Evolutionary conservation across 2,329 filamentous ascomycete species (phyloP), one percentile per base, ranked within the genome.

Genomic region (Atkinsonella hypoxylon): DNA sequence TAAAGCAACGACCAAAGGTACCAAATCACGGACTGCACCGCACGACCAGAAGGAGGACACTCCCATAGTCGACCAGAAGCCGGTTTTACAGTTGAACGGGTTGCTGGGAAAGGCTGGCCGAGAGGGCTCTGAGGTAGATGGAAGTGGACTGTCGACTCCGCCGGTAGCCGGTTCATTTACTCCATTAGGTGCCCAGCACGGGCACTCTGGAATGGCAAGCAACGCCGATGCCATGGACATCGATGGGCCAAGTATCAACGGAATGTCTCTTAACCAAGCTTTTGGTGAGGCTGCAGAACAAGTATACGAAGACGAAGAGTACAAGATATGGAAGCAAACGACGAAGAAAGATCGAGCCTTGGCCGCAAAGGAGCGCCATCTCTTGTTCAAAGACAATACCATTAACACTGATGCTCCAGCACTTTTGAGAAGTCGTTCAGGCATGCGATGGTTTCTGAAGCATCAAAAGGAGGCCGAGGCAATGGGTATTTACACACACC

Each of bases 301-400:
- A 58, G 77, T 79, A 12, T 89, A 89, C 57, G 82, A 94, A 58
- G 90, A 97, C 59, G 90, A 97, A 52, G 91, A 96, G 63, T 95
- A 93, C 70, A 95, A 94, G 65, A 87, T 93, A 36, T 98, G 94
- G 93, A 98, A 97, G 70, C 91, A 97, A 67, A 89, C 95, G 40
- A 98, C 93, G 2, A 97, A 97, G 70, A 96, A 93, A 64, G 90
- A 95, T 61, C 83, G 93, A 55, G 93, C 93, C 4, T 72, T 85
- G 22, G 81, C 91, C 49, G 86, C 93, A 53, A 89, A 90, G 56
- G 88, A 95, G 63, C 81, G 93, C 32, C 83, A 89, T 65, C 80
- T 86, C 39, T 78, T 98, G 13, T 95, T 98, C 69, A 85, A 85
- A 54, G 86, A 85, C 47, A 84, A 89, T 59, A 87, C 83, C 60